Evolutionary conservation across 345 rosid genomes (phyloP).

Genomic region (Populus euphratica): DNA sequence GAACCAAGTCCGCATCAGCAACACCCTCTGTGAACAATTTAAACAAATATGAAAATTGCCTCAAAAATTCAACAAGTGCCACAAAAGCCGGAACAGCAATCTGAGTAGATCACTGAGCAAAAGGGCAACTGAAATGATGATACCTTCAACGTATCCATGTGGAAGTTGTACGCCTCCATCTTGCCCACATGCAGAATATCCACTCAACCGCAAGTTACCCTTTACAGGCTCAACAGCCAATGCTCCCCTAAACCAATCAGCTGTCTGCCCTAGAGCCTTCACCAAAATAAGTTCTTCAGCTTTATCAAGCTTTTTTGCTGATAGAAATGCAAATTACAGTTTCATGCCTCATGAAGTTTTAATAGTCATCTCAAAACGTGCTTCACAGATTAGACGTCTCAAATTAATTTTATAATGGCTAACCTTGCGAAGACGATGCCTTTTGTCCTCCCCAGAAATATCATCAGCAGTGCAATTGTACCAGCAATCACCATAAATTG

Average conservation of each 20-base stretch:
- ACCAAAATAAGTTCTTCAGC: slow-evolving; percentile 20
- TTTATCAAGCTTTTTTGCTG: slow-evolving; percentile 2
- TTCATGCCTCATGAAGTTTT: not conserved
- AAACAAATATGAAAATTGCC: slow-evolving; percentile 5
- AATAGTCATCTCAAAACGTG: not conserved
- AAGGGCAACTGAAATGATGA: slow-evolving; percentile 13
- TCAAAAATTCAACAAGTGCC: not conserved
- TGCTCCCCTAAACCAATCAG: slow-evolving; percentile 87
- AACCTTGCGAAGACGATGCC: slow-evolving; percentile 86
- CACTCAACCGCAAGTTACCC: slow-evolving; percentile 93
- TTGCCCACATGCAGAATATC: slow-evolving; percentile 99
- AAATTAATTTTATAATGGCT: not conserved
- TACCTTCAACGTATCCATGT: slow-evolving; percentile 90
- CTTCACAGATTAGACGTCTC: not conserved
- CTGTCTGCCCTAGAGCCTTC: slow-evolving; percentile 95
- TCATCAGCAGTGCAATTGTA: slow-evolving; percentile 93
- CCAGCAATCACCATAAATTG: slow-evolving; percentile 91
- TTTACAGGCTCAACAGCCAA: slow-evolving; percentile 96
- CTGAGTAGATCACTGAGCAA: slow-evolving; percentile 5
- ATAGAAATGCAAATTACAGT: not conserved
- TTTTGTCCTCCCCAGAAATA: slow-evolving; percentile 84
- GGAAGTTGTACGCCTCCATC: slow-evolving; percentile 99
- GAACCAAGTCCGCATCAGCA: slow-evolving; percentile 84
- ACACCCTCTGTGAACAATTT: slow-evolving; percentile 64
- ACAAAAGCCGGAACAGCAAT: not conserved